Evolutionary conservation across 345 rosid genomes (phyloP).

Genomic region (Gossypium longicalyx): DNA sequence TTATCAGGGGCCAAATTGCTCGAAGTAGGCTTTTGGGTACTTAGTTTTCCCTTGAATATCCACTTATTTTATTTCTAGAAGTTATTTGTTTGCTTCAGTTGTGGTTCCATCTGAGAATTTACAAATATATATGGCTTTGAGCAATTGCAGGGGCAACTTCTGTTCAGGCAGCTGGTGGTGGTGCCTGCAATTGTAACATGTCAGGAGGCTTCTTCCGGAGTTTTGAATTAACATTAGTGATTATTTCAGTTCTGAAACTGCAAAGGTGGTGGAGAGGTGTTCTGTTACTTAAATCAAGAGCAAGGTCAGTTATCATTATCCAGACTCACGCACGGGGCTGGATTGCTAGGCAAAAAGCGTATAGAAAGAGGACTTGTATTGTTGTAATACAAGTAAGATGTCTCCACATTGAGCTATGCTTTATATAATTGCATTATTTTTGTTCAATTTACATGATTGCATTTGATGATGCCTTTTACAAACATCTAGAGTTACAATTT

Average conservation of each 20-base stretch:
- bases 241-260: slow-evolving; percentile 51
- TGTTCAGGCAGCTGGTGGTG: slow-evolving; percentile 15
- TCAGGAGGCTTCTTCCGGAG: slow-evolving; percentile 24
- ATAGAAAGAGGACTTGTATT: slow-evolving; percentile 36
- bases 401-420: not conserved
- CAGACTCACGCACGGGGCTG: slow-evolving; percentile 59
- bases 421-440: not conserved
- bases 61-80: not conserved
- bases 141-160: slow-evolving; percentile 42
- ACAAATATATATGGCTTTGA: slow-evolving; percentile 14
- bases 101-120: slow-evolving; percentile 1
- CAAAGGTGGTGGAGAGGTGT: slow-evolving; percentile 86
- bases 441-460: not conserved
- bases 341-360: slow-evolving; percentile 45
- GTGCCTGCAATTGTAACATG: slow-evolving; percentile 17
- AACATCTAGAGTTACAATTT: not conserved
- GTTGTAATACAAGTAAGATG: slow-evolving; percentile 68
- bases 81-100: not conserved
- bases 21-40: slow-evolving; percentile 64
- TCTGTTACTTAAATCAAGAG: slow-evolving; percentile 39
- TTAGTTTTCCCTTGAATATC: slow-evolving; percentile 17
- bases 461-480: not conserved
- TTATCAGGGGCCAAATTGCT: slow-evolving; percentile 47
- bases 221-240: slow-evolving; percentile 23
- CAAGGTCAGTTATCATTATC: slow-evolving; percentile 45